phyloP scores from a whole-genome alignment of 2,329 filamentous ascomycete species.

The Colletotrichum tropicicola region DNA sequence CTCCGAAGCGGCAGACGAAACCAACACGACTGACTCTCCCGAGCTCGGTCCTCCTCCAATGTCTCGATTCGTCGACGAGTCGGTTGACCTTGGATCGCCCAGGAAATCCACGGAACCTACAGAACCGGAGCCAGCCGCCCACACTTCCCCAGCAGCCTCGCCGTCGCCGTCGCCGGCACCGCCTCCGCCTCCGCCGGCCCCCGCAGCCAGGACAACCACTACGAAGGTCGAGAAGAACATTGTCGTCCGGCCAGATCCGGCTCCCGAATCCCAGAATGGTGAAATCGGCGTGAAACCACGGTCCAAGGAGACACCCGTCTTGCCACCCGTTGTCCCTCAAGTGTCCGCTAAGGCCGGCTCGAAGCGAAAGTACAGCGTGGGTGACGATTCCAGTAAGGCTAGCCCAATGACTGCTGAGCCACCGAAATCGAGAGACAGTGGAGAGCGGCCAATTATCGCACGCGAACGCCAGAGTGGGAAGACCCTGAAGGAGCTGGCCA shows the following conservation, averaged over 20 bases:
- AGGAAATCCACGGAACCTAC: conserved; percentile 31
- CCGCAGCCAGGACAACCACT: not conserved
- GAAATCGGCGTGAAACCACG: conserved; percentile 4
- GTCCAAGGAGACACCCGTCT: not conserved
- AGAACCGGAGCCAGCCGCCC: not conserved
- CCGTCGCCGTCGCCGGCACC: not conserved
- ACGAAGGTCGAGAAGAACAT: conserved; percentile 10
- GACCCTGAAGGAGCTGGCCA: conserved; percentile 56
- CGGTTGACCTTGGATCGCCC: conserved; percentile 62
- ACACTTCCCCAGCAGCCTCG: not conserved
- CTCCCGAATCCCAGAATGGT: not conserved
- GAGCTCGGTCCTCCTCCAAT: conserved; percentile 73
- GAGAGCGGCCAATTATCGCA: conserved; percentile 32
- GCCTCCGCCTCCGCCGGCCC: conserved; percentile 4
- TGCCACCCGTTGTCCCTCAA: not conserved
- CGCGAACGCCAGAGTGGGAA: conserved; percentile 46
- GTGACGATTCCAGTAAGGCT: conserved; percentile 57
- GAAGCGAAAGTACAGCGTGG: conserved; percentile 66
- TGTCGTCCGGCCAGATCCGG: conserved; percentile 18
- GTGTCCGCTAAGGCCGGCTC: conserved; percentile 53
- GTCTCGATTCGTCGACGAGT: conserved; percentile 67
- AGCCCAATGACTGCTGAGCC: conserved; percentile 33
- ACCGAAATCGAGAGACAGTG: conserved; percentile 39
- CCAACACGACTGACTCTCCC: conserved; percentile 64
- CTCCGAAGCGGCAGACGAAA: conserved; percentile 53